A percentile compares a stretch with the other conserved stretches of the same genome.
Conservation (phyloP, 768 basidiomycete species). For the Agrocybe pediades region DNA sequence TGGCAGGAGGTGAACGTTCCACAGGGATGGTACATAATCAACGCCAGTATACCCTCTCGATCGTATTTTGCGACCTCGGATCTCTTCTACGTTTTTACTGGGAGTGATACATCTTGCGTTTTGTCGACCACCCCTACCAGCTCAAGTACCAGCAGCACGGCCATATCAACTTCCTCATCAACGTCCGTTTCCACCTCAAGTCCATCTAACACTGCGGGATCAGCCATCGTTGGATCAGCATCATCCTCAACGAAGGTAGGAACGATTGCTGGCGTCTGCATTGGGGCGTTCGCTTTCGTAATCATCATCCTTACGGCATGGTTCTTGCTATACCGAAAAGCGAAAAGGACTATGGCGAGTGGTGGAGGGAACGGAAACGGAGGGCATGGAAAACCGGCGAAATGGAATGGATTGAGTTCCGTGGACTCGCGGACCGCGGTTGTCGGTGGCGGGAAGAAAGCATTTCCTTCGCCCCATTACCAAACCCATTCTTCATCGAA, state of each 20-base stretch:
- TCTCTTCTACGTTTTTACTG: conserved; percentile 32
- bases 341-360: conserved; percentile 4
- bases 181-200: conserved; percentile 18
- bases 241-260: conserved; percentile 36
- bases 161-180: conserved; percentile 7
- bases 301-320: conserved; percentile 32
- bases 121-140: conserved; percentile 15
- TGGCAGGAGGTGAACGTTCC: conserved; percentile 51
- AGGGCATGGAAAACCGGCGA: neutral
- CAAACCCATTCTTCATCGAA: conserved; percentile 18
- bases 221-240: conserved; percentile 20
- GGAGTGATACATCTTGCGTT: conserved; percentile 34
- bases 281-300: conserved; percentile 46
- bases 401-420: conserved; percentile 34
- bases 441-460: conserved; percentile 2
- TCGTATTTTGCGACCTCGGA: conserved; percentile 15
- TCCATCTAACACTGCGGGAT: conserved; percentile 13
- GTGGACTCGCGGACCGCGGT: conserved; percentile 29
- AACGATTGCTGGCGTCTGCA: conserved; percentile 52
- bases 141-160: conserved; percentile 10
- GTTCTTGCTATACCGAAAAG: conserved; percentile 28
- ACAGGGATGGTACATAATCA: conserved; percentile 49
- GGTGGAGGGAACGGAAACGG: conserved; percentile 7
- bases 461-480: conserved; percentile 9
- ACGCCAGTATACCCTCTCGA: conserved; percentile 25